Evolutionary conservation across 1,139 yeast species (phyloP).

Genomic region (Sporopachydermia cereana): DNA sequence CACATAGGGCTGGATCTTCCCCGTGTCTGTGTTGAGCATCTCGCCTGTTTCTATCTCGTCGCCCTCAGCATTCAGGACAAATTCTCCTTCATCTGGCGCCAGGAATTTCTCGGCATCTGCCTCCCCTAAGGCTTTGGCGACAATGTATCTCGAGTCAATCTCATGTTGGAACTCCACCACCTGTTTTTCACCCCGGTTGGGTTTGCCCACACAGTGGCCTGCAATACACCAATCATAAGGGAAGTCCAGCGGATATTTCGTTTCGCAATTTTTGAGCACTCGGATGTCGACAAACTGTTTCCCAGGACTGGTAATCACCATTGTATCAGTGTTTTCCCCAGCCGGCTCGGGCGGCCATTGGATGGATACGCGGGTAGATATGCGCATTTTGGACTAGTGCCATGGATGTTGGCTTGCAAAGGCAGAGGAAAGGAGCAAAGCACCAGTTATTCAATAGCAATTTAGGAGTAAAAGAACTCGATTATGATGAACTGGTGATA

Average conservation of each 20-base stretch:
- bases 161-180: conserved; percentile 31
- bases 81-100: conserved; percentile 37
- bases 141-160: conserved; percentile 27
- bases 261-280: conserved; percentile 14
- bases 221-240: conserved; percentile 33
- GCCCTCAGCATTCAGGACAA: conserved; percentile 28
- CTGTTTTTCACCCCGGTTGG: conserved; percentile 17
- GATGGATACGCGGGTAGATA: conserved; percentile 37
- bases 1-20: conserved; percentile 32
- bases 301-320: conserved; percentile 37
- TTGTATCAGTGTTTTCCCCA: conserved; percentile 37
- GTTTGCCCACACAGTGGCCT: conserved; percentile 27
- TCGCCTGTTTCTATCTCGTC: conserved; percentile 41
- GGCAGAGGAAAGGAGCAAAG: too few species aligned
- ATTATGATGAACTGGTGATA: too few species aligned
- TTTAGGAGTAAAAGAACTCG: too few species aligned
- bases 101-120: conserved; percentile 12
- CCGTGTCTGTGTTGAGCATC: conserved; percentile 39
- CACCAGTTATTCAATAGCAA: too few species aligned
- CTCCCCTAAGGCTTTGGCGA: conserved; percentile 19
- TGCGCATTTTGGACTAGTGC: conserved; percentile 11
- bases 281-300: conserved; percentile 37
- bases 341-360: conserved; percentile 40
- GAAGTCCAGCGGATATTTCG: conserved; percentile 13
- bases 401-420: too few species aligned